Evolutionary conservation across 495 filamentous ascomycete genomes (phyloP).

Genomic region (Cryomyces minteri): DNA sequence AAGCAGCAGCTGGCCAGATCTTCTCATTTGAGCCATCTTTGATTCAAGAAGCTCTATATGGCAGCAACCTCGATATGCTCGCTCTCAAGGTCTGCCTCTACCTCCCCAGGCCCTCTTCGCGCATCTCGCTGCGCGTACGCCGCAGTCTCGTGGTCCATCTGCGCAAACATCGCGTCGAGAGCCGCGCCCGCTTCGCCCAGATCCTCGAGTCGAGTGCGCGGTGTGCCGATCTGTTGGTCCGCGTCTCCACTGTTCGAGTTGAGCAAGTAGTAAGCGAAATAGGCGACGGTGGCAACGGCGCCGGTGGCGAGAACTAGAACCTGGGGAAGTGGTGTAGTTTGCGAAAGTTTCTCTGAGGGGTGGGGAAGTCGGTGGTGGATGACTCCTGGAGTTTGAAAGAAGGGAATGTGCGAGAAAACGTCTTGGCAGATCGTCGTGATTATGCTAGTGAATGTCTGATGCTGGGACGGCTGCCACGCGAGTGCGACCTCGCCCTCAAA

Average conservation of each 20-base stretch:
- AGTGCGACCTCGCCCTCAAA: not conserved
- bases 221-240: not conserved
- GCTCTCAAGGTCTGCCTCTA: too few species aligned
- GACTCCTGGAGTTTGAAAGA: too few species aligned
- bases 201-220: not conserved
- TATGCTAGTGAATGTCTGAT: not conserved
- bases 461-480: not conserved
- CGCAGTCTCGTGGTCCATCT: not conserved
- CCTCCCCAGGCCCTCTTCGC: too few species aligned
- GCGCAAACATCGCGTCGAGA: not conserved
- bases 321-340: not conserved
- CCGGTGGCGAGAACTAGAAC: not conserved
- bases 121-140: too few species aligned
- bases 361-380: too few species aligned
- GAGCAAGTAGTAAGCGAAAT: not conserved
- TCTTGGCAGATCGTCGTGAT: too few species aligned
- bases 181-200: slow-evolving; percentile 13
- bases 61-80: too few species aligned
- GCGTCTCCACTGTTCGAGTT: not conserved
- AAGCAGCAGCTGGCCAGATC: too few species aligned
- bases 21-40: too few species aligned
- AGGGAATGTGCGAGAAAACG: too few species aligned
- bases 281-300: not conserved
- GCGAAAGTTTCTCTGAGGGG: too few species aligned
- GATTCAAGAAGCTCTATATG: too few species aligned